phyloP scores from a whole-genome alignment of 805 yeast species.

The Wickerhamiella nectarea region DNA sequence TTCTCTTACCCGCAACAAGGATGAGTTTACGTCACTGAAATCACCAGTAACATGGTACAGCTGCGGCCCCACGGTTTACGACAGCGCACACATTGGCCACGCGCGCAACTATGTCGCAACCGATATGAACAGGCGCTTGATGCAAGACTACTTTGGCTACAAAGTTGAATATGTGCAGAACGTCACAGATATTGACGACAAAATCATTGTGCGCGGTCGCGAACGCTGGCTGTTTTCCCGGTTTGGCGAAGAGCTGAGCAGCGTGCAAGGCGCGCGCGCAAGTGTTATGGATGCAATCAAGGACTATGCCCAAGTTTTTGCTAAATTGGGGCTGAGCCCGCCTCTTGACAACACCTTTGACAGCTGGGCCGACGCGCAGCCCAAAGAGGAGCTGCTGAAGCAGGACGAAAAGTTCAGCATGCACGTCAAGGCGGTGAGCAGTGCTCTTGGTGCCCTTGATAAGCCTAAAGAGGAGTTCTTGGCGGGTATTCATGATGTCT shows the following conservation, averaged over 20 bases:
- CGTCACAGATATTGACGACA: constrained; percentile 97
- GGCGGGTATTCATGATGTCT: constrained; percentile 50
- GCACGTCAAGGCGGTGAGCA: constrained; percentile 51
- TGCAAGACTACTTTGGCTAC: constrained; percentile 86
- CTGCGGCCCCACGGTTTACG: constrained; percentile 98
- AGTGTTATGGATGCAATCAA: constrained; percentile 18
- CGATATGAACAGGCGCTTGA: constrained; percentile 79
- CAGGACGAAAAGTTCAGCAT: constrained; percentile 75
- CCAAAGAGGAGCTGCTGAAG: constrained; percentile 37
- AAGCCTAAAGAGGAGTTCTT: constrained; percentile 28
- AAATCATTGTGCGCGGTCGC: constrained; percentile 87
- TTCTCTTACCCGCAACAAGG: constrained; percentile 70
- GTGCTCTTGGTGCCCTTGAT: constrained; percentile 35
- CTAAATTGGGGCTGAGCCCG: constrained; percentile 36
- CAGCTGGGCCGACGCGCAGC: constrained; percentile 39
- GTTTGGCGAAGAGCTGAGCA: constrained; percentile 30
- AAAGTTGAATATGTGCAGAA: constrained; percentile 82
- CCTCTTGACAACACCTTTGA: constrained; percentile 28
- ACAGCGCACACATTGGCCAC: constrained; percentile 95
- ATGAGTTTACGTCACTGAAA: constrained; percentile 56
- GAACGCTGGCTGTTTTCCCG: constrained; percentile 68
- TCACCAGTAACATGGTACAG: constrained; percentile 79
- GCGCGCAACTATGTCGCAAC: constrained; percentile 93
- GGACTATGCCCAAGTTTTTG: constrained; percentile 40
- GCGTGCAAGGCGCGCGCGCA: constrained; percentile 29